Evolutionary conservation across 2,329 filamentous ascomycete genomes (phyloP), one percentile per base, ranked within the genome.

Genomic region (Metarhizium robertsii): DNA sequence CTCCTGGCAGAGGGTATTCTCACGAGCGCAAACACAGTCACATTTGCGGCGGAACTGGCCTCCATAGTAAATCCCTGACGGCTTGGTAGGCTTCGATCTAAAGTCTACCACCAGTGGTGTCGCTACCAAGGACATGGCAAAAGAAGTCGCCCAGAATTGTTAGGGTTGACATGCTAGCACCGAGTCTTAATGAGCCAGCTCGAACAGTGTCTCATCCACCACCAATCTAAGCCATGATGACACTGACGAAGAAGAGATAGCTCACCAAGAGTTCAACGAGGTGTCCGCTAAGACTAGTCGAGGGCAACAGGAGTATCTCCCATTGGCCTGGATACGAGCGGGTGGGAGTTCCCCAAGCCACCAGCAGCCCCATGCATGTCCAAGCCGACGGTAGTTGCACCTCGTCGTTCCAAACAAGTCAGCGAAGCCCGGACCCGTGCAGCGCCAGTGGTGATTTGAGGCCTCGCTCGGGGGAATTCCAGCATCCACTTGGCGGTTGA

Each of bases 341-440:
- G 32, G 38, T 30, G 53, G 36, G 40, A 34, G 50, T 20, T 50
- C 46, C 32, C 32, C 14, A 55, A 36, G 56, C 53, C 53, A 50
- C 46, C 49, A 25, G 53, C 46, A 29, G 20, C 50, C n/a, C 50
- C 50, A 53, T 52, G 53, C 48, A 34, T 40, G n/a, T 34, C 10
- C 14, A 55, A 45, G 56, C 53, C 53, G 50, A 52, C 53, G 53
- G 53, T 52, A 54, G 53, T 54, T 47, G 45, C 43, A 53, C 48
- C 32, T 47, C 34, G 52, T 29, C 49, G 49, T 14, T 20, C 47
- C 32, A 34, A 45, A 42, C 36, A 48, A 48, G 52, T 40, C 55
- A 53, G 16, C 38, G 20, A 25, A 30, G 40, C 34, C 52, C 25
- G 29, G 49, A 38, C 29, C 52, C 52, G 50, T 52, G 49, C 56